A percentile compares a stretch with the other conserved stretches of the same genome.
These are phyloP conservation scores for Sclerotinia trifoliorum DNA, from an alignment of 2,329 filamentous ascomycete species.

Conservation along the genomic window DNA sequence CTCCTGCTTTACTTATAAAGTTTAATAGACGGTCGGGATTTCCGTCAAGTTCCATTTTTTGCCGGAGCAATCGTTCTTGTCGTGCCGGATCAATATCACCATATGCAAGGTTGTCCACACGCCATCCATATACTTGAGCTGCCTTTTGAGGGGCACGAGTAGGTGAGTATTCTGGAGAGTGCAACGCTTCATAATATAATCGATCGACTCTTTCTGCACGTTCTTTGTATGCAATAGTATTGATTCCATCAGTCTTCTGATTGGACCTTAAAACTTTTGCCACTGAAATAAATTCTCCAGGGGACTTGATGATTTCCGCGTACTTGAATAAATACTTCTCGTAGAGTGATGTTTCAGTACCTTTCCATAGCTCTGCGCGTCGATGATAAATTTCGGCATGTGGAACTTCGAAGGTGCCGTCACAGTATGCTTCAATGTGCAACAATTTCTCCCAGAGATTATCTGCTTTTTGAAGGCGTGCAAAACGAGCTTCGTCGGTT, in stretches of 20 bases:
- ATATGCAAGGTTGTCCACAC: slow-evolving; percentile 13
- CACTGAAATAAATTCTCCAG: slow-evolving; percentile 11
- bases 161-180: slow-evolving; percentile 14
- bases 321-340: slow-evolving; percentile 15
- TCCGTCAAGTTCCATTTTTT: slow-evolving; percentile 16
- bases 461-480: slow-evolving; percentile 12
- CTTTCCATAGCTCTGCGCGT: slow-evolving; percentile 11
- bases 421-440: not conserved
- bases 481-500: not conserved
- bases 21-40: slow-evolving; percentile 7
- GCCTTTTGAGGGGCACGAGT: not conserved
- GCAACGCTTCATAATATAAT: slow-evolving; percentile 11
- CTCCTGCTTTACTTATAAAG: slow-evolving; percentile 10
- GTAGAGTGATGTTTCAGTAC: not conserved
- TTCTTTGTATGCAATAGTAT: slow-evolving; percentile 15
- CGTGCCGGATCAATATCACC: slow-evolving; percentile 14
- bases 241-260: slow-evolving; percentile 15
- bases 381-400: slow-evolving; percentile 15
- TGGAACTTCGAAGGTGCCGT: slow-evolving; percentile 9
- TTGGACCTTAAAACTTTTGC: slow-evolving; percentile 15
- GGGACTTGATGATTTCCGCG: not conserved
- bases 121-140: slow-evolving; percentile 14
- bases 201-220: slow-evolving; percentile 14
- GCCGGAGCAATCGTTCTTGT: slow-evolving; percentile 13
- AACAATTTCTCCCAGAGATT: slow-evolving; percentile 5